phyloP scores from a whole-genome alignment of 805 yeast species.

The Lipomyces mesembrius region DNA sequence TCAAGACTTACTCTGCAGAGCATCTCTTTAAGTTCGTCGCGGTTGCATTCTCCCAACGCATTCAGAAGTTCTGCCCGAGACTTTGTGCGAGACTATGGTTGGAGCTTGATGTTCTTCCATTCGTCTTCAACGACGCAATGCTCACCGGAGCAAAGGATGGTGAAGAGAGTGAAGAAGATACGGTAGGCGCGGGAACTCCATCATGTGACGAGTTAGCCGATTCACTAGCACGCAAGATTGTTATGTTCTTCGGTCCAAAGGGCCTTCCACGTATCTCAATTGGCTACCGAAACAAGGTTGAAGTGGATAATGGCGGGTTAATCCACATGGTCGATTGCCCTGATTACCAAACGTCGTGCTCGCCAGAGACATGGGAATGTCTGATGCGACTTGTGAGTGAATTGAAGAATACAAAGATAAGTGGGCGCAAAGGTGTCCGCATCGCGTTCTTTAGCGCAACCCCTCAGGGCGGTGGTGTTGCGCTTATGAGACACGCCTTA shows the following conservation, averaged over 20 bases:
- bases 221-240: constrained; percentile 34
- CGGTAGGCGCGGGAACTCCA: background rate
- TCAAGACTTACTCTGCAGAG: constrained; percentile 28
- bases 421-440: constrained; percentile 32
- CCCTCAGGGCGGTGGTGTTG: constrained; percentile 38
- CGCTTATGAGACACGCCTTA: constrained; percentile 37
- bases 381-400: constrained; percentile 21
- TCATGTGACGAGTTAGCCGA: constrained; percentile 37
- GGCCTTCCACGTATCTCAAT: constrained; percentile 34
- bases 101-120: constrained; percentile 35
- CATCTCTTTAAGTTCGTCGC: constrained; percentile 33
- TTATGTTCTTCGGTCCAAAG: constrained; percentile 35
- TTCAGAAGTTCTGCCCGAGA: constrained; percentile 25
- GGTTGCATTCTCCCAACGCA: constrained; percentile 21
- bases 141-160: background rate
- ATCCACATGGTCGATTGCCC: constrained; percentile 33
- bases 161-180: constrained; percentile 7
- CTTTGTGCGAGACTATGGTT: constrained; percentile 32
- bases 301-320: constrained; percentile 28
- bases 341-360: constrained; percentile 21
- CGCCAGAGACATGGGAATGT: constrained; percentile 34
- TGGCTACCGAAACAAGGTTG: constrained; percentile 36
- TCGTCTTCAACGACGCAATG: constrained; percentile 21
- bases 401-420: constrained; percentile 13
- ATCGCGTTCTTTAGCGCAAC: constrained; percentile 37